Percentiles rank a stretch among this genome's conserved stretches.
These are phyloP conservation scores for Pedinophyceae sp. DNA, from an alignment of 139 green algal genomes.

Conservation along the genomic window DNA sequence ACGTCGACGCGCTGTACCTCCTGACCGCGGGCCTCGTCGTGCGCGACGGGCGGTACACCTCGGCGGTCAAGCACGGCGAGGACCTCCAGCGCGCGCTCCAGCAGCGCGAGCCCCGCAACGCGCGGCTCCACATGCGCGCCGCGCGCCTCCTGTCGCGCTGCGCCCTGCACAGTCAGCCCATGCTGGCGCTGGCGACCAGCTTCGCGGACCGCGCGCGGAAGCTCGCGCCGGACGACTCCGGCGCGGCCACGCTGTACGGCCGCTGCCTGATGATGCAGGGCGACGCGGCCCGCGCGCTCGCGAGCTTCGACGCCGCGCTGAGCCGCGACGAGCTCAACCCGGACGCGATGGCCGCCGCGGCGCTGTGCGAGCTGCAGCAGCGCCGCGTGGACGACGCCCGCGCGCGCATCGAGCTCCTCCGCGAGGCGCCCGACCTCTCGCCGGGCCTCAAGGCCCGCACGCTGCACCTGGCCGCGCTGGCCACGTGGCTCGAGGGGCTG, in stretches of 20 bases:
- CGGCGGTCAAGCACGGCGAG: slow-evolving; percentile 19
- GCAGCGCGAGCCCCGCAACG: slow-evolving; percentile 36
- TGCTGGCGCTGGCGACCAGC: slow-evolving; percentile 3
- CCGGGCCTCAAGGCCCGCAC: neutral
- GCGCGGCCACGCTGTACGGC: slow-evolving; percentile 23
- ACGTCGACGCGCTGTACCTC: slow-evolving; percentile 32
- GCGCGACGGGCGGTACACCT: slow-evolving; percentile 24
- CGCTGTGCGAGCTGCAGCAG: slow-evolving; percentile 25
- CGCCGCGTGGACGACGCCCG: slow-evolving; percentile 35
- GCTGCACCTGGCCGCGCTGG: slow-evolving; percentile 9
- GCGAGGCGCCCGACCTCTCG: slow-evolving; percentile 13
- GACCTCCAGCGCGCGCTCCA: slow-evolving; percentile 23
- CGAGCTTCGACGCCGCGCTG: slow-evolving; percentile 24
- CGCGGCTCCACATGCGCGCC: slow-evolving; percentile 19
- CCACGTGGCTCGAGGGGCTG: neutral
- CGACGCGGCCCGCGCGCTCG: slow-evolving; percentile 20
- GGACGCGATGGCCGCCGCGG: slow-evolving; percentile 23
- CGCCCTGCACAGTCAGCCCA: too few species aligned
- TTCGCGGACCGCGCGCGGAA: slow-evolving; percentile 27
- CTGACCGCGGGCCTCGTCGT: slow-evolving; percentile 21
- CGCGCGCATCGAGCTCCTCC: slow-evolving; percentile 32
- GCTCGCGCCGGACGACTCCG: slow-evolving; percentile 21
- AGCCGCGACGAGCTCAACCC: slow-evolving; percentile 43
- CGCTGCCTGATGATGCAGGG: slow-evolving; percentile 33
- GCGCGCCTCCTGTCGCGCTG: too few species aligned